These are phyloP conservation scores for Sesbania bispinosa DNA, from an alignment of 306 rosid genomes.

Conservation along the genomic window DNA sequence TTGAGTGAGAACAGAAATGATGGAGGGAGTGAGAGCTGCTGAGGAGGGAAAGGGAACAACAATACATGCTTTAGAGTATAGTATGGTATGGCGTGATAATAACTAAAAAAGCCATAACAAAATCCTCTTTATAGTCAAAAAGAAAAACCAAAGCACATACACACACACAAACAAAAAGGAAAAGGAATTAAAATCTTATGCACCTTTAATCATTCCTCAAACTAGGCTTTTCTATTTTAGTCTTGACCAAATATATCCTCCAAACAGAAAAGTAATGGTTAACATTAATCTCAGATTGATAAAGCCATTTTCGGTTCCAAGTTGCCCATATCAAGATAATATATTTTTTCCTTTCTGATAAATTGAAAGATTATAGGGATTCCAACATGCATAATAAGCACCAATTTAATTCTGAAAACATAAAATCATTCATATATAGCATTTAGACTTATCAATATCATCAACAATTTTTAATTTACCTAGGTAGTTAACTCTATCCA, in stretches of 20 bases:
- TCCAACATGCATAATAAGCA: neutral
- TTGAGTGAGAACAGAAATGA: slow-evolving; percentile 36
- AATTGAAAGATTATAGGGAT: neutral
- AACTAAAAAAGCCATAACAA: slow-evolving; percentile 32
- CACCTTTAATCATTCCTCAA: slow-evolving; percentile 65
- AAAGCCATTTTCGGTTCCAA: neutral
- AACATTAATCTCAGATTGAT: neutral
- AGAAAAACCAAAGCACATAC: slow-evolving; percentile 36
- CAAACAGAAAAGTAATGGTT: slow-evolving; percentile 15
- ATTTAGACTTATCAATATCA: neutral
- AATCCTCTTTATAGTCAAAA: slow-evolving; percentile 51
- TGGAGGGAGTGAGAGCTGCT: slow-evolving; percentile 23
- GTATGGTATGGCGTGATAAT: slow-evolving; percentile 30
- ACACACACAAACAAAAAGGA: slow-evolving; percentile 21
- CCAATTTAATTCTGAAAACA: neutral
- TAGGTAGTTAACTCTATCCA: slow-evolving; percentile 10
- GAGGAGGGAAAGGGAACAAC: slow-evolving; percentile 20
- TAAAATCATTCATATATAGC: neutral
- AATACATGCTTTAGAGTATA: slow-evolving; percentile 27
- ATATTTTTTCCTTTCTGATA: neutral
- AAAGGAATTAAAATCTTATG: slow-evolving; percentile 32
- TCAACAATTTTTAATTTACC: neutral
- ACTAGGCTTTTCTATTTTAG: slow-evolving; percentile 31
- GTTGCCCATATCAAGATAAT: neutral
- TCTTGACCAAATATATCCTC: slow-evolving; percentile 31